A percentile compares a stretch with the other conserved stretches of the same genome.
Conservation (phyloP, 257 asterid species). For the Capsicum pubescens region DNA sequence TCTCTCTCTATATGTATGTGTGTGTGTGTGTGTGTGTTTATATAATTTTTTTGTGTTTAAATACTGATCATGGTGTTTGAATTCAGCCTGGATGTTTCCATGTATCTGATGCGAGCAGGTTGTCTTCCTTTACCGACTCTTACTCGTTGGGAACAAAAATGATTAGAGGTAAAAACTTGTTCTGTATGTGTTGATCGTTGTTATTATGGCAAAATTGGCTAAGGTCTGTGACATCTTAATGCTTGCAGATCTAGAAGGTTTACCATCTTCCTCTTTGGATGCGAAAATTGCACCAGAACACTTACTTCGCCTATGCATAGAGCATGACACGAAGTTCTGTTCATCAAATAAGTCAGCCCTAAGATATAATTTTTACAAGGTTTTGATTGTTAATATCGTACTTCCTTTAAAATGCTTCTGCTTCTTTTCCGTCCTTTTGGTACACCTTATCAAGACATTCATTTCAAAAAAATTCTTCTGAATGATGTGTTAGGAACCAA, state of each 20-base stretch:
- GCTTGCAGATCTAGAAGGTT: conserved; percentile 64
- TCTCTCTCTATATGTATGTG: not conserved
- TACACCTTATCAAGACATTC: conserved; percentile 4
- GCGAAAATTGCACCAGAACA: conserved; percentile 86
- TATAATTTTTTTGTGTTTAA: not conserved
- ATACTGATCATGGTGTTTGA: conserved; percentile 7
- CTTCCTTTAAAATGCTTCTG: not conserved
- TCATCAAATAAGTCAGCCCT: conserved; percentile 47
- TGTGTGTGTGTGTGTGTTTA: too few relatives aligned
- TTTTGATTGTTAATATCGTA: conserved; percentile 25
- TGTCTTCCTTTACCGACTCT: conserved; percentile 65
- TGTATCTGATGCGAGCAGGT: conserved; percentile 63
- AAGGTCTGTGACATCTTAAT: conserved; percentile 15
- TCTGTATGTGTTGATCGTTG: not conserved
- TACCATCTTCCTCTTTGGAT: conserved; percentile 64
- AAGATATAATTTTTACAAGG: conserved; percentile 84
- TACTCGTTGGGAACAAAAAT: conserved; percentile 68
- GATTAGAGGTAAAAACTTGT: conserved; percentile 49
- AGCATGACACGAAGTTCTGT: conserved; percentile 64
- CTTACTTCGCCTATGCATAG: conserved; percentile 78
- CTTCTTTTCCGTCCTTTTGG: conserved; percentile 20
- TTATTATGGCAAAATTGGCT: conserved; percentile 17
- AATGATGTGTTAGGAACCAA: conserved; percentile 57
- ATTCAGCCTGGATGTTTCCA: conserved; percentile 65
- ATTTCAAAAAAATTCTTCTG: conserved; percentile 14